Conservation (phyloP, 1,284 basidiomycete genomes). For the Ustilago cynodontis region DNA sequence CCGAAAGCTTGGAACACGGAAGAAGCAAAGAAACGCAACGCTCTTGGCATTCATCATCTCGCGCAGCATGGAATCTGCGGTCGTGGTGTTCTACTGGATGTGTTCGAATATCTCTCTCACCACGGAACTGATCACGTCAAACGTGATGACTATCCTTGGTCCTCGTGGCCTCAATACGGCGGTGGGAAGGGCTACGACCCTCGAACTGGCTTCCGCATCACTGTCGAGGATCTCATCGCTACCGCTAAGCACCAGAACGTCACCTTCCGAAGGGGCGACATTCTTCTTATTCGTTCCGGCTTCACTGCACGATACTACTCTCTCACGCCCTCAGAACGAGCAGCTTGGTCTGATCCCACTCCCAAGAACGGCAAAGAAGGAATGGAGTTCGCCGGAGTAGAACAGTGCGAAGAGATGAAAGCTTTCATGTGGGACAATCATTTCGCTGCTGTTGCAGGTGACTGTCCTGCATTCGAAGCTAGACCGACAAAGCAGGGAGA, state of each 20-base stretch:
- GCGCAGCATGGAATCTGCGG: slow-evolving; percentile 81
- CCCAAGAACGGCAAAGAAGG: slow-evolving; percentile 17
- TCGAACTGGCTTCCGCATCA: slow-evolving; percentile 76
- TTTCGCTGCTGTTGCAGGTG: slow-evolving; percentile 80
- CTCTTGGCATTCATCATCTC: slow-evolving; percentile 65
- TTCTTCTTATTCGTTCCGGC: slow-evolving; percentile 71
- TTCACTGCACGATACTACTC: slow-evolving; percentile 77
- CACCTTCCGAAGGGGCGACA: slow-evolving; percentile 58
- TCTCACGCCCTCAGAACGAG: slow-evolving; percentile 73
- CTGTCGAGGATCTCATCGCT: slow-evolving; percentile 75
- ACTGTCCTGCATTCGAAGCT: slow-evolving; percentile 79
- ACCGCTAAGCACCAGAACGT: slow-evolving; percentile 77
- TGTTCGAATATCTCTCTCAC: slow-evolving; percentile 69
- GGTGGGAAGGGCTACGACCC: slow-evolving; percentile 73
- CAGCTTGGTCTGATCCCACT: slow-evolving; percentile 70
- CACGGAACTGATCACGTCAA: slow-evolving; percentile 26
- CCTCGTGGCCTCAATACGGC: slow-evolving; percentile 30
- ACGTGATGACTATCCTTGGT: slow-evolving; percentile 22
- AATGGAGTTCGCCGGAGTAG: slow-evolving; percentile 55
- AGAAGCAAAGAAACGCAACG: slow-evolving; percentile 30
- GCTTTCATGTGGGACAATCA: slow-evolving; percentile 77
- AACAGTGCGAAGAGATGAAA: slow-evolving; percentile 62
- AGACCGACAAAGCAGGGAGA: slow-evolving; percentile 71
- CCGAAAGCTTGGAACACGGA: slow-evolving; percentile 31
- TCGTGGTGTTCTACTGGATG: slow-evolving; percentile 78